Conservation (phyloP, 2,329 filamentous ascomycete genomes). For the Fusarium burgessii region DNA sequence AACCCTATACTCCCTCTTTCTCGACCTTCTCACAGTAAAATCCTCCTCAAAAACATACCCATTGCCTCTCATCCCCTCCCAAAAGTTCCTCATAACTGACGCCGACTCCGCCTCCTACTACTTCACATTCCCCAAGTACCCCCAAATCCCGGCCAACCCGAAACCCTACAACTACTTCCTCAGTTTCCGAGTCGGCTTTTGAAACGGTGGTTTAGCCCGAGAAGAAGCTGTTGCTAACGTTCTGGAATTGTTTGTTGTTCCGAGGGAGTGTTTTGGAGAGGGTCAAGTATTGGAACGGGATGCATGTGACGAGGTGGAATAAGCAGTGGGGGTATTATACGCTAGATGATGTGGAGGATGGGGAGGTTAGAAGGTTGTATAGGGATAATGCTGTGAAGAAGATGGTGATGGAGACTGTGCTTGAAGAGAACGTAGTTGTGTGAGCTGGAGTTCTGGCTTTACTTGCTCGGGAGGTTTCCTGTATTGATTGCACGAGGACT, state of each 20-base stretch:
- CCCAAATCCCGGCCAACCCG: conserved; percentile 3
- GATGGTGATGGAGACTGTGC: neutral
- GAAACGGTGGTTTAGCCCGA: fast-evolving
- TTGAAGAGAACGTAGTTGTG: neutral
- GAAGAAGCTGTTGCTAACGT: neutral
- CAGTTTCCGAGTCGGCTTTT: neutral
- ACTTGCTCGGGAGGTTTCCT: neutral
- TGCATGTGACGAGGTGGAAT: neutral
- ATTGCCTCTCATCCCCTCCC: neutral
- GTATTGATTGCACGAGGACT: no score
- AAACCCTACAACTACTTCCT: neutral
- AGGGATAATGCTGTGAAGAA: neutral
- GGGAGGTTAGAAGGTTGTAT: neutral
- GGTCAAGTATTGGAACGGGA: neutral
- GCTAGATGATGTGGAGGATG: neutral
- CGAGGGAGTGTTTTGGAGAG: neutral
- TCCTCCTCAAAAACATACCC: neutral
- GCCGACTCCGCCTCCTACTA: neutral
- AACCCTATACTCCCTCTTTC: neutral
- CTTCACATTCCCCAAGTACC: neutral
- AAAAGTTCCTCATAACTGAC: neutral
- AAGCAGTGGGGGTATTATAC: conserved; percentile 12
- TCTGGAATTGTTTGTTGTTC: neutral
- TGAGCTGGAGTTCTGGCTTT: neutral
- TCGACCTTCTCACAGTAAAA: neutral